A percentile compares a stretch with the other conserved stretches of the same genome.
Evolutionary conservation across 2,329 filamentous ascomycete species (phyloP).

Genomic region (Colletotrichum coccodes): DNA sequence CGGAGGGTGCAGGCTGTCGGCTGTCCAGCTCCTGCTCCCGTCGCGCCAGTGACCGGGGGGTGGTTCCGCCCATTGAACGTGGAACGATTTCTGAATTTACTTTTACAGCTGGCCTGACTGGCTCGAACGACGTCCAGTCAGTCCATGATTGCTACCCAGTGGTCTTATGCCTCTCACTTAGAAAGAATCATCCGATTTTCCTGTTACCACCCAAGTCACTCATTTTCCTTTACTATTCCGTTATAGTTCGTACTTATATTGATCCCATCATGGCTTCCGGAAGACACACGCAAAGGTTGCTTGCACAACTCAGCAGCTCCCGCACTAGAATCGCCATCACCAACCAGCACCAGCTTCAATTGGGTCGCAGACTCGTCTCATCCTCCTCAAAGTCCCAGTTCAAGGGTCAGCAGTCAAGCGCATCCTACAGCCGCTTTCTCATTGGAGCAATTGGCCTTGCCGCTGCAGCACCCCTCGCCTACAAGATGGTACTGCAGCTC

Average conservation of each 20-base stretch:
- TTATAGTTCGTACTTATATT: constrained; percentile 22
- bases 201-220: constrained; percentile 17
- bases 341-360: constrained; percentile 15
- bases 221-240: not conserved
- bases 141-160: constrained; percentile 27
- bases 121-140: constrained; percentile 30
- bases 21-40: not conserved
- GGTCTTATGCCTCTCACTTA: constrained; percentile 26
- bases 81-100: constrained; percentile 32
- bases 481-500: constrained; percentile 64
- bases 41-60: constrained; percentile 20
- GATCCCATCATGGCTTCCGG: constrained; percentile 21
- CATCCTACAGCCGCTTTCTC: constrained; percentile 23
- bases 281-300: constrained; percentile 21
- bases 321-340: constrained; percentile 20
- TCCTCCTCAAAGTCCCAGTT: constrained; percentile 28
- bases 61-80: constrained; percentile 23
- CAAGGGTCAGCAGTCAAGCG: constrained; percentile 21
- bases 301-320: constrained; percentile 25
- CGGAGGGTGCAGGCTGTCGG: not conserved
- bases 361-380: constrained; percentile 31
- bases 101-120: constrained; percentile 34
- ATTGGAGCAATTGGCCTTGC: constrained; percentile 56
- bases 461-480: constrained; percentile 62
- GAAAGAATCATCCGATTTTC: constrained; percentile 29